Evolutionary conservation across 2,329 filamentous ascomycete species (phyloP), one percentile per base, ranked within the genome.

Genomic region (Cercospora sojina): DNA sequence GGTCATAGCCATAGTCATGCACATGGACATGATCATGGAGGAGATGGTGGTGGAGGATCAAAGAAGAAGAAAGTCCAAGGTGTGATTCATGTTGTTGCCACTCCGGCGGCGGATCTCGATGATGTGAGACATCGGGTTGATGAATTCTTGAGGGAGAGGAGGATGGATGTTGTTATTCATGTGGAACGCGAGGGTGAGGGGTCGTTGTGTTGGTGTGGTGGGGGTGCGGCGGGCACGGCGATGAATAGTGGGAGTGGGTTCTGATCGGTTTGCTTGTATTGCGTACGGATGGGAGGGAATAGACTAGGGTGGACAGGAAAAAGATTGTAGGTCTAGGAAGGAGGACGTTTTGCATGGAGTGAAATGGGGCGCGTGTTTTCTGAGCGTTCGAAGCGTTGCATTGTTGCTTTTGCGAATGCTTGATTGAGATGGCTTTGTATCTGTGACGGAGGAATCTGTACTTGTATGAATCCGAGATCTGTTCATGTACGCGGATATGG

Each of bases 101-200:
- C 88, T 0, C 86, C 87, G 25, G 87, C 85, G 2, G 88, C 90
- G 2, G 88, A 93, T 72, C 77, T 93, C 64, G 92, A 96, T 73
- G 93, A 97, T 69, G 92, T 97, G 5, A 85, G 91, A 59, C 87
- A 91, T 67, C 85, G 93, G n/a, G 90, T 93, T 0, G 83, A 85
- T 53, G 84, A 87, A 51, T 95, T 93, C 71, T 82, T 97, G 23
- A 80, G 84, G 7, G 86, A 86, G 60, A 86, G 90, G 70, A 87
- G 88, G 49, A 90, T 97, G 80, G 89, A 97, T 74, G 87, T 93
- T 12, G 88, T 96, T 27, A 86, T 97, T 5, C 94, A 97, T 79
- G 91, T 96, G 1, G 94, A 97, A 79, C 83, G 90, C 56, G 92
- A 97, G 74, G 91, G 91, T 0, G 92, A 96, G 59, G 81, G 81